Evolutionary conservation across 768 basidiomycete species (phyloP).

Genomic region (Phallus indusiatus): DNA sequence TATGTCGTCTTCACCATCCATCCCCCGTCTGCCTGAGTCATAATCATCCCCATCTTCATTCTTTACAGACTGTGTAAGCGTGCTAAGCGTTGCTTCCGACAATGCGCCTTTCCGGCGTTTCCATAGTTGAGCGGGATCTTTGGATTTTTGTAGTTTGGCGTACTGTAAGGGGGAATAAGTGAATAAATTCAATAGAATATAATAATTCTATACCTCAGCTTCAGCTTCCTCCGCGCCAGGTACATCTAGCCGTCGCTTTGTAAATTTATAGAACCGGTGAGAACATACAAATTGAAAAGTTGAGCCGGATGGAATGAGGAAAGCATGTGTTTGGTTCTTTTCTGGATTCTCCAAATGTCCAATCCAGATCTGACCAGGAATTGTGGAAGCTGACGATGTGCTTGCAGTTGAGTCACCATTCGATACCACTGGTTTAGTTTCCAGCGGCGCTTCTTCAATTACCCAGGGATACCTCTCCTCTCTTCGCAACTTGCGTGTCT

Average conservation of each 20-base stretch:
- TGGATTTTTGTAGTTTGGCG: constrained; percentile 59
- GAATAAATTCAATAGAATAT: neutral
- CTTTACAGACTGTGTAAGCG: too few species aligned
- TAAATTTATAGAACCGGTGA: constrained; percentile 88
- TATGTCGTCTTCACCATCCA: constrained; percentile 17
- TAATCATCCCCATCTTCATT: constrained; percentile 62
- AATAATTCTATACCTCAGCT: constrained; percentile 55
- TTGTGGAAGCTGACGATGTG: too few species aligned
- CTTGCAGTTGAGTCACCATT: neutral
- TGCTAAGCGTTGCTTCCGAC: too few species aligned
- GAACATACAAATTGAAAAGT: constrained; percentile 86
- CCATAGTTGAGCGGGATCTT: too few species aligned
- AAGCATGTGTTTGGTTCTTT: constrained; percentile 63
- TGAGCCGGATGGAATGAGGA: constrained; percentile 77
- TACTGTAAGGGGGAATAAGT: constrained; percentile 23
- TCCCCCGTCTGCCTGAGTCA: too few species aligned
- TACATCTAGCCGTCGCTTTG: constrained; percentile 70
- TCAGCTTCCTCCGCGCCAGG: too few species aligned
- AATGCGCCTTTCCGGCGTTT: too few species aligned
- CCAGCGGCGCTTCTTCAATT: constrained; percentile 67
- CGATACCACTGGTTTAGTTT: neutral
- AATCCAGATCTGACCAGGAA: constrained; percentile 58
- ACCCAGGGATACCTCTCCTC: constrained; percentile 93
- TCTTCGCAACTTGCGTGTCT: constrained; percentile 62
- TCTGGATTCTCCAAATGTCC: constrained; percentile 73